Evolutionary conservation across 768 basidiomycete genomes (phyloP).

Genomic region (Boletus fagicola): DNA sequence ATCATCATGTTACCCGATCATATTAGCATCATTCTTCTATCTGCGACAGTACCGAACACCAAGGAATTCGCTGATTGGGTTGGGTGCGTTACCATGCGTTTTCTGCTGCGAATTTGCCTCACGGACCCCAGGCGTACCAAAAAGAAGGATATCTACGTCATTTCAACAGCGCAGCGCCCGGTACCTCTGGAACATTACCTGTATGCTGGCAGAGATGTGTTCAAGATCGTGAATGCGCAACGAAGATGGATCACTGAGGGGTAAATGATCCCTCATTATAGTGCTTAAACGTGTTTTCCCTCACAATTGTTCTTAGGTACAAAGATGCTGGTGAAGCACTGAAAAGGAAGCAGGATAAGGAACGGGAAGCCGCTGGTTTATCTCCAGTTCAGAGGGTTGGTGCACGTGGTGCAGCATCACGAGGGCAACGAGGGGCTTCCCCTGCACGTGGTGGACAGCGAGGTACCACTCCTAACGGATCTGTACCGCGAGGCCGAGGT

Average conservation of each 20-base stretch:
- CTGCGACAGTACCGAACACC: conserved; percentile 97
- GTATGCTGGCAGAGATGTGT: conserved; percentile 89
- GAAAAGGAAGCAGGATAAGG: conserved; percentile 94
- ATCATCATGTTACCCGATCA: conserved; percentile 99
- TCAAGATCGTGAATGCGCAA: conserved; percentile 87
- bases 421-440: conserved; percentile 45
- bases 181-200: conserved; percentile 97
- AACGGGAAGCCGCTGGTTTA: conserved; percentile 91
- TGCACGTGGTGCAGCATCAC: conserved; percentile 65
- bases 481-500: conserved; percentile 37
- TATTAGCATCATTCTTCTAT: conserved; percentile 94
- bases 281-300: neutral
- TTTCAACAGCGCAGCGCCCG: conserved; percentile 92
- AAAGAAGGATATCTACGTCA: conserved; percentile 99
- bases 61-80: conserved; percentile 99
- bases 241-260: conserved; percentile 73
- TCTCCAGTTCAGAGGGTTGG: conserved; percentile 83
- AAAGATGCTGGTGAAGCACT: conserved; percentile 88
- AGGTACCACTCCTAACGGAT: conserved; percentile 43
- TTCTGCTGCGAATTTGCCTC: conserved; percentile 5
- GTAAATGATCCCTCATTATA: conserved; percentile 38
- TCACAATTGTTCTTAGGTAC: conserved; percentile 52
- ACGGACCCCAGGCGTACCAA: conserved; percentile 76
- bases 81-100: conserved; percentile 58
- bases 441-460: conserved; percentile 56